These are phyloP conservation scores for Podosphaera aphanis DNA, from an alignment of 2,329 filamentous ascomycete species.

Conservation along the genomic window DNA sequence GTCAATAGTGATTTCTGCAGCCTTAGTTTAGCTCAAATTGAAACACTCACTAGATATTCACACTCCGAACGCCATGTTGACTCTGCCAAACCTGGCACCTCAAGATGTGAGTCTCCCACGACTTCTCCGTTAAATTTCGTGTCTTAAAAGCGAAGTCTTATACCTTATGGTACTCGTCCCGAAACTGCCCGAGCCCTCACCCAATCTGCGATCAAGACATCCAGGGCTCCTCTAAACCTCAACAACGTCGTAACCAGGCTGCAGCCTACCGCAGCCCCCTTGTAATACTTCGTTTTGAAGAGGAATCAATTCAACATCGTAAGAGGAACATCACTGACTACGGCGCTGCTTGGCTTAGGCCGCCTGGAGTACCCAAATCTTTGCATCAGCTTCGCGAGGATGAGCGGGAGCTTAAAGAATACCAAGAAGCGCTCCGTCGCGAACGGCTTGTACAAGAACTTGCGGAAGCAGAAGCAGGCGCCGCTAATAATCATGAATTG, in stretches of 20 bases:
- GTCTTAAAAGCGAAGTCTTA: conserved; percentile 31
- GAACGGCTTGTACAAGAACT: conserved; percentile 53
- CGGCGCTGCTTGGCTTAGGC: conserved; percentile 73
- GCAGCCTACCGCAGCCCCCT: conserved; percentile 36
- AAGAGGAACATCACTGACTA: conserved; percentile 68
- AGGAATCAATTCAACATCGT: conserved; percentile 51
- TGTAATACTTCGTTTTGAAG: conserved; percentile 49
- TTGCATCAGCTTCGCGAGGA: conserved; percentile 80
- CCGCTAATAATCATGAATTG: conserved; percentile 17
- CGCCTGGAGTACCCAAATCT: conserved; percentile 71
- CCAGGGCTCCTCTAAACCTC: conserved; percentile 3
- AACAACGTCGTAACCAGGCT: conserved; percentile 18
- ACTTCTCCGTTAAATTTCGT: not conserved
- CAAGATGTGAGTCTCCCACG: conserved; percentile 33
- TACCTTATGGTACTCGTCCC: conserved; percentile 49
- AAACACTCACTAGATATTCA: too few relatives aligned
- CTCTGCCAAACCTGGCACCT: conserved; percentile 43
- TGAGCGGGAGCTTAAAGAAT: conserved; percentile 67
- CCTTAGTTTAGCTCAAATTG: too few relatives aligned
- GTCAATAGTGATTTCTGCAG: too few relatives aligned
- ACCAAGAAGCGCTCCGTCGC: conserved; percentile 46
- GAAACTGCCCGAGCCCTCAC: conserved; percentile 20
- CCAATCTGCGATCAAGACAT: conserved; percentile 12
- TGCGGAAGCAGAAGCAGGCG: conserved; percentile 37
- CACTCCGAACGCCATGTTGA: too few relatives aligned